Conservation (phyloP, 805 yeast species). For the Ogataea pignaliae region DNA sequence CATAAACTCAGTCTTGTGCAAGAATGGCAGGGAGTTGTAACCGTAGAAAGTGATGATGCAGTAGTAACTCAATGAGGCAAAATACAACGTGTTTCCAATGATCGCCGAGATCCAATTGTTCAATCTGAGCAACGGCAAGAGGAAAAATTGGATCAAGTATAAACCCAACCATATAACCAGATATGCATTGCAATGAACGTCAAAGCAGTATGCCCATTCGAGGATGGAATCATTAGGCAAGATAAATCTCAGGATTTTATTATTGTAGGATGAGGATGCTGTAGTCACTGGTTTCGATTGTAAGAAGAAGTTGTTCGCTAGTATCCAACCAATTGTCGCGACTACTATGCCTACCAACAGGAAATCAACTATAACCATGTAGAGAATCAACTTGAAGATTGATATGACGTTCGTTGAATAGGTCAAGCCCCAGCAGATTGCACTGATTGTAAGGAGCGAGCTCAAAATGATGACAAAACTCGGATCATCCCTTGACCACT, state of each 20-base stretch:
- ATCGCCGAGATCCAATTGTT: conserved; percentile 64
- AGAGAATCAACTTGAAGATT: conserved; percentile 61
- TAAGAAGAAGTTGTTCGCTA: conserved; percentile 58
- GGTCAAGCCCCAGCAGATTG: conserved; percentile 87
- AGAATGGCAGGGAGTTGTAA: conserved; percentile 69
- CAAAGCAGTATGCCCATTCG: conserved; percentile 95
- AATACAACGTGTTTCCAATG: conserved; percentile 75
- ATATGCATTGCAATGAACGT: conserved; percentile 89
- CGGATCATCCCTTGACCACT: conserved; percentile 92
- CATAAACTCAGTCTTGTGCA: conserved; percentile 57
- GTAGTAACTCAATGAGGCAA: conserved; percentile 71
- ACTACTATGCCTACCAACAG: conserved; percentile 62
- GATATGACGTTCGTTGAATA: conserved; percentile 62
- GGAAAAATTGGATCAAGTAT: conserved; percentile 68
- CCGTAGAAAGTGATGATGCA: conserved; percentile 82
- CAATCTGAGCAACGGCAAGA: conserved; percentile 66
- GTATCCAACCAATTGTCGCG: conserved; percentile 69
- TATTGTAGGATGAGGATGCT: conserved; percentile 3
- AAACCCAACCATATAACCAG: conserved; percentile 72
- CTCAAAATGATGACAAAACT: conserved; percentile 73
- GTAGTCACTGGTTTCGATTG: conserved; percentile 12
- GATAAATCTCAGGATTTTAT: conserved; percentile 25
- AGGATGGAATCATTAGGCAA: conserved; percentile 38
- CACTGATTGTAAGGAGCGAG: conserved; percentile 63
- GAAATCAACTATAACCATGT: conserved; percentile 85